These are phyloP conservation scores for Cryptococcus sp. DNA, from an alignment of 1,284 basidiomycete genomes.

Conservation along the genomic window DNA sequence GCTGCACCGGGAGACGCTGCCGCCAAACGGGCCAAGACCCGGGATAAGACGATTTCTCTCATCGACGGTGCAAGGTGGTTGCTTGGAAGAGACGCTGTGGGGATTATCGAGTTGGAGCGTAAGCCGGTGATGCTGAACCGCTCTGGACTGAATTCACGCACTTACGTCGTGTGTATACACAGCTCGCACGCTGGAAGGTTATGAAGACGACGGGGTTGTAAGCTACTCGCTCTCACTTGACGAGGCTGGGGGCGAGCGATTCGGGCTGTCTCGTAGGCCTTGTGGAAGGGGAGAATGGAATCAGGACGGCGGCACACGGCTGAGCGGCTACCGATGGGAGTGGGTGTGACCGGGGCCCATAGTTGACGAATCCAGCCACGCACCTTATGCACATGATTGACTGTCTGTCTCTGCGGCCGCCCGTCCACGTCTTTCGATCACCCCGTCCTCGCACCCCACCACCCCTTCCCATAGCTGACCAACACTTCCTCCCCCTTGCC, in stretches of 20 bases:
- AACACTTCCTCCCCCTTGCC: conserved; percentile 80
- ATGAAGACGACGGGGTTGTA: not conserved
- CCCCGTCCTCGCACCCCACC: conserved; percentile 60
- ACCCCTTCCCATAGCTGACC: conserved; percentile 89
- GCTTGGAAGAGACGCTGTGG: conserved; percentile 23
- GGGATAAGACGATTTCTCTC: conserved; percentile 26
- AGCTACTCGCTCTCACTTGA: conserved; percentile 1
- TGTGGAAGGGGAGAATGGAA: conserved; percentile 14
- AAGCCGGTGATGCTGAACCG: not conserved
- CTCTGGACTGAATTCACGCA: not conserved
- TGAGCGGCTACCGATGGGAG: conserved; percentile 25
- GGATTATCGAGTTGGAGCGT: conserved; percentile 14
- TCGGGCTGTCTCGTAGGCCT: conserved; percentile 1
- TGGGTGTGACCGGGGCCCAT: conserved; percentile 12
- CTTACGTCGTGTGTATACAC: not conserved
- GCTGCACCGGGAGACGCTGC: conserved; percentile 10
- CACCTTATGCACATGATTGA: too few species aligned
- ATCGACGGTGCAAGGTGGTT: conserved; percentile 27
- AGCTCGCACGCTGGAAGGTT: not conserved
- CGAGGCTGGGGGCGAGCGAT: conserved; percentile 2
- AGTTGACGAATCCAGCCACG: too few species aligned
- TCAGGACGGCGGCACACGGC: conserved; percentile 7
- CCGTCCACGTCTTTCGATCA: not conserved
- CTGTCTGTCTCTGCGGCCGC: not conserved
- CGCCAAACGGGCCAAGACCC: conserved; percentile 10